Evolutionary conservation across 2,329 filamentous ascomycete genomes (phyloP).

Genomic region (Aureobasidium musti): DNA sequence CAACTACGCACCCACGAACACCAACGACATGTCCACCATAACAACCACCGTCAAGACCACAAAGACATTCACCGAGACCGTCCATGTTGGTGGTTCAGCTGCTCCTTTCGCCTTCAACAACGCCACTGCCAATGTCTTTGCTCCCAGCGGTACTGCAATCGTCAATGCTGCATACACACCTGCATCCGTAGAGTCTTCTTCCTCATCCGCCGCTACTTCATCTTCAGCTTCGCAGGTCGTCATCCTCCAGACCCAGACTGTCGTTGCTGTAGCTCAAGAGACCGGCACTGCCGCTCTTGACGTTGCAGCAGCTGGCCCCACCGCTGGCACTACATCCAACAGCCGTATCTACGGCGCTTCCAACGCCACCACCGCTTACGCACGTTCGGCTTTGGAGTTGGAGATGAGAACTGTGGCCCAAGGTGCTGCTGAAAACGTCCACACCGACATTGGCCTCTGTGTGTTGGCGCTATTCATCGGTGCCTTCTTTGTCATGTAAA

Average conservation of each 20-base stretch:
- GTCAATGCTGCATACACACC: constrained; percentile 5
- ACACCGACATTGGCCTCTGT: constrained; percentile 15
- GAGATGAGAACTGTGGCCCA: constrained; percentile 11
- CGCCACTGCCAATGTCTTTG: constrained; percentile 10
- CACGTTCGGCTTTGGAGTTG: neutral
- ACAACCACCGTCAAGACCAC: constrained; percentile 22
- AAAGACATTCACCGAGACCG: constrained; percentile 15
- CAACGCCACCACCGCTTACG: constrained; percentile 1
- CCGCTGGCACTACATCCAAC: constrained; percentile 3
- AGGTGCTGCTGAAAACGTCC: constrained; percentile 10
- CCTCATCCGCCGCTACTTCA: neutral
- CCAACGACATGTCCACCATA: neutral
- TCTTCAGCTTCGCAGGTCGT: constrained; percentile 1
- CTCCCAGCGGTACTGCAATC: neutral
- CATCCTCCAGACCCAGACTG: constrained; percentile 6
- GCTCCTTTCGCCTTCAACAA: constrained; percentile 26
- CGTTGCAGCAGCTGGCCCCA: neutral
- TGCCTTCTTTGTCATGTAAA: constrained; percentile 21
- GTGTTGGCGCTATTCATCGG: constrained; percentile 12
- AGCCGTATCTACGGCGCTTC: neutral
- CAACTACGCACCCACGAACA: constrained; percentile 6
- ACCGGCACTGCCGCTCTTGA: neutral
- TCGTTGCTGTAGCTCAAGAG: constrained; percentile 5
- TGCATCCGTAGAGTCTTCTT: neutral
- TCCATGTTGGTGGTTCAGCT: neutral